Conservation (phyloP, 2,329 filamentous ascomycete species). For the Colletotrichum tanaceti region DNA sequence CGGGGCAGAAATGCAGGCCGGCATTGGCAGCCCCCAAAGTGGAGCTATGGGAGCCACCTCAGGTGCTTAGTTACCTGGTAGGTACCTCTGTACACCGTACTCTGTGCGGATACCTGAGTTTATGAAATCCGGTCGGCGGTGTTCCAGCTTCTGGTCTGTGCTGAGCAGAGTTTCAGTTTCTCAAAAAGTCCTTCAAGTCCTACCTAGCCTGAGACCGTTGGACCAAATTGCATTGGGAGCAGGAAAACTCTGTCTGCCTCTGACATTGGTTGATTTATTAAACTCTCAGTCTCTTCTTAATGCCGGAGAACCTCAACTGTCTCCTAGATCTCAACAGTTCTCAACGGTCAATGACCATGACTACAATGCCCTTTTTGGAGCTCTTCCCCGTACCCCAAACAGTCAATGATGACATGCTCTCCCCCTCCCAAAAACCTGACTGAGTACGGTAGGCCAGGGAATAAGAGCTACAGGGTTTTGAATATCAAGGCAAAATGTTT, state of each 20-base stretch:
- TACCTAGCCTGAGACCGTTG: not conserved
- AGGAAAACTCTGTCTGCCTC: not conserved
- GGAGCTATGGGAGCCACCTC: not conserved
- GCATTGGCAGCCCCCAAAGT: not conserved
- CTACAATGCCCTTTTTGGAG: not conserved
- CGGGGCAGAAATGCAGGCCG: conserved; percentile 15
- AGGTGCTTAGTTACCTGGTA: too few species aligned
- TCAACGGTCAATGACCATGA: not conserved
- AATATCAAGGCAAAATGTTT: not conserved
- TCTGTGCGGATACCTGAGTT: too few species aligned
- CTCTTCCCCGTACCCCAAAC: not conserved
- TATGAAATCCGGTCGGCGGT: not conserved
- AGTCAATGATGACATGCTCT: not conserved
- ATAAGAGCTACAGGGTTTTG: not conserved
- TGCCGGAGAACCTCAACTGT: not conserved
- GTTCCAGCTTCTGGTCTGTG: conserved; percentile 13
- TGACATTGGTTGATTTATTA: not conserved
- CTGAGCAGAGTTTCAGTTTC: not conserved
- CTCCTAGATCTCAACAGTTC: too few species aligned
- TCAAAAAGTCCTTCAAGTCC: not conserved
- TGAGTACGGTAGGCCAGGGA: not conserved
- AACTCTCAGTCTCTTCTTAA: not conserved
- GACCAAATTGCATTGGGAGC: not conserved
- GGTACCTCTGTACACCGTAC: too few species aligned
- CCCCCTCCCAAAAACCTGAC: not conserved